These are phyloP conservation scores for Jamesozyma rosinii DNA, from an alignment of 805 yeast species.

Conservation along the genomic window DNA sequence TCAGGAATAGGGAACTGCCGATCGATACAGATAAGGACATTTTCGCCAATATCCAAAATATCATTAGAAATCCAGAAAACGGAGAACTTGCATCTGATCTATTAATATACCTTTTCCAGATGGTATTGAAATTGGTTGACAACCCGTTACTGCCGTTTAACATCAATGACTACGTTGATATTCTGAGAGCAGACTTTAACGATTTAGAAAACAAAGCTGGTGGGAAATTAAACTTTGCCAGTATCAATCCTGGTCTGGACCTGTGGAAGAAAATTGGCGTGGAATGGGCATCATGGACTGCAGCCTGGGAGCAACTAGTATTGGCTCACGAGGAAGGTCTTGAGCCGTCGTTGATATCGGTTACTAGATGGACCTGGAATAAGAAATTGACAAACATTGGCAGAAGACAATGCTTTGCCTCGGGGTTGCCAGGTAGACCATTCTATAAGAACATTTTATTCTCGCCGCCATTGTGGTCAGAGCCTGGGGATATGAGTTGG, in stretches of 20 bases:
- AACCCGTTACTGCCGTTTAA: conserved; percentile 69
- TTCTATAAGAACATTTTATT: conserved; percentile 61
- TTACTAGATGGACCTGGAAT: conserved; percentile 76
- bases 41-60: conserved; percentile 43
- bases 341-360: conserved; percentile 65
- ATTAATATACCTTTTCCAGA: conserved; percentile 44
- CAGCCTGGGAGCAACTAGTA: conserved; percentile 55
- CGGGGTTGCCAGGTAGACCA: conserved; percentile 41
- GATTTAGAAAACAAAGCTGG: conserved; percentile 34
- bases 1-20: conserved; percentile 36
- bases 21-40: conserved; percentile 61
- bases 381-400: conserved; percentile 50
- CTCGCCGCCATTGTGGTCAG: conserved; percentile 56
- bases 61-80: conserved; percentile 39
- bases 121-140: conserved; percentile 56
- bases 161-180: conserved; percentile 38
- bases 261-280: conserved; percentile 38
- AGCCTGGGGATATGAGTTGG: conserved; percentile 29
- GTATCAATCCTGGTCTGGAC: conserved; percentile 26
- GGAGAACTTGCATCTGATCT: conserved; percentile 44
- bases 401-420: conserved; percentile 39
- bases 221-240: conserved; percentile 23
- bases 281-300: conserved; percentile 45
- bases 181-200: conserved; percentile 36
- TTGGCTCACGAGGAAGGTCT: conserved; percentile 42